Evolutionary conservation across 371 early-diverging fungal genomes (phyloP), one percentile per base, ranked within the genome.

Genomic region (Circinella umbellata): DNA sequence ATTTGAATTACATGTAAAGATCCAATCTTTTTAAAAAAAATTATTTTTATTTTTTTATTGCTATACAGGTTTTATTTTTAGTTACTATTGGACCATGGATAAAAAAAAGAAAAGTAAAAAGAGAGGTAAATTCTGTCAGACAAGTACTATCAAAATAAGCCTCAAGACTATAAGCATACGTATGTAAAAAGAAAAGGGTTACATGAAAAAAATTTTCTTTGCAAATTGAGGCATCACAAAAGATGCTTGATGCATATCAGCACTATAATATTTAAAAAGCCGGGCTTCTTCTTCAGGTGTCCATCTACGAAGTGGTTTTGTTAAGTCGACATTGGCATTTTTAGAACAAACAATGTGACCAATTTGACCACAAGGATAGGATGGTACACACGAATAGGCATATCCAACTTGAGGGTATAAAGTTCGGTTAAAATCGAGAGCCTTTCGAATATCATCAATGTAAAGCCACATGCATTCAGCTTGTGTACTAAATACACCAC

Each of bases 401-500:
- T 98, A 98, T 73, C 91, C 93, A 65, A 94, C 96, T 35, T 88
- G 86, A 34, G 96, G 94, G 88, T 92, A 98, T 64, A 97, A 78
- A 51, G 84, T 80, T 74, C 90, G 90, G 67, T 91, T 89, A 76
- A 92, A 91, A 38, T 87, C 82, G 77, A 93, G 84, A 55, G 97
- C 96, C 75, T 90, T 86, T 81, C 90, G 91, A 89, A 98, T 97
- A 49, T 97, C 88, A 60, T 88, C 83, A 70, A 95, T 79, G 75
- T 98, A 97, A 66, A 98, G 93, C 98, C 99, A 98, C 87, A 93
- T 92, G 90, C 98, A 97, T 87, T 98, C 99, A 90, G 95, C 98
- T 88, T 98, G 98, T 38, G 96, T 94, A 79, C 92, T 91, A 76
- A 98, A 90, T 73, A 97, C 91, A 78, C 99, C 98, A 54, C 93